These are phyloP conservation scores for Halenospora varia DNA, from an alignment of 495 filamentous ascomycete species.

Conservation along the genomic window DNA sequence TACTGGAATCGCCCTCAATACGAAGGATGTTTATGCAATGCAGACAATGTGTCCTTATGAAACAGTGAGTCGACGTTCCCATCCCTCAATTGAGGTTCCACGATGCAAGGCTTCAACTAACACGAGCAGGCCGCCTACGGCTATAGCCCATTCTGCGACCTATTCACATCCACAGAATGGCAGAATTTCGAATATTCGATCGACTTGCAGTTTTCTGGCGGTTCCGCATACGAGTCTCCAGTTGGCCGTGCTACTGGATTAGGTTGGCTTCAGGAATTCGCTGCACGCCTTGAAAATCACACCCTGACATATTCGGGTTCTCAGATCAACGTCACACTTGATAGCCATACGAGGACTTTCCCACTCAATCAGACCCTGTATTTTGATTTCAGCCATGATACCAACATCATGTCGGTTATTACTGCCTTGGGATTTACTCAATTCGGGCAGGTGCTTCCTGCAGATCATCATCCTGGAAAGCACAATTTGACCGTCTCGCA, in stretches of 20 bases:
- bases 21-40: constrained; percentile 48
- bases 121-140: constrained; percentile 44
- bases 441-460: constrained; percentile 46
- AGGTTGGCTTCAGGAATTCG: constrained; percentile 77
- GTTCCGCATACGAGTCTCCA: constrained; percentile 57
- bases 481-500: constrained; percentile 52
- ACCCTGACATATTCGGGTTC: constrained; percentile 57
- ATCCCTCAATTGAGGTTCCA: constrained; percentile 57
- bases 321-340: constrained; percentile 70
- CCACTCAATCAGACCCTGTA: constrained; percentile 59
- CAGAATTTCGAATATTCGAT: constrained; percentile 63
- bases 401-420: constrained; percentile 66
- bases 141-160: constrained; percentile 64
- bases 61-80: constrained; percentile 36
- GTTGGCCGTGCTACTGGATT: constrained; percentile 70
- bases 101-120: constrained; percentile 29
- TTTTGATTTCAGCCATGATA: constrained; percentile 90
- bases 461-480: constrained; percentile 36
- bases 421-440: constrained; percentile 53
- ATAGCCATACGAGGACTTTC: constrained; percentile 57
- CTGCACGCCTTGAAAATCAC: constrained; percentile 67
- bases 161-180: constrained; percentile 72
- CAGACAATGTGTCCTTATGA: constrained; percentile 56
- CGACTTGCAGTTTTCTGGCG: constrained; percentile 57
- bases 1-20: constrained; percentile 46